Base-by-base conservation (phyloP, 2,329 filamentous ascomycete genomes). In the Sclerotinia spermophila region DNA sequence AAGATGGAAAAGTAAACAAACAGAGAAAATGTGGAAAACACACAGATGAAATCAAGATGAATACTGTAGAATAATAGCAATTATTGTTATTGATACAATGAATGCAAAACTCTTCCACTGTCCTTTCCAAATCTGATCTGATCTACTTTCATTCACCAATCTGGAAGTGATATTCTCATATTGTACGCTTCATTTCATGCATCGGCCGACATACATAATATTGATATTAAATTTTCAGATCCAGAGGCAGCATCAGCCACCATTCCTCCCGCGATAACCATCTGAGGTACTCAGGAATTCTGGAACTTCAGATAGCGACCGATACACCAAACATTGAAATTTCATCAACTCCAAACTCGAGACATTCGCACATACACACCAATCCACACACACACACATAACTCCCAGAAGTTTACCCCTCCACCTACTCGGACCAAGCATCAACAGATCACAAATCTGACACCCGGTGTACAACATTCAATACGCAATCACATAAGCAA, bases 321-420 rank as follows among this genome's bases (percentile, higher is more conserved):
- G 35, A 42, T 44, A 61, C 40, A 45, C 40, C 15, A 62, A 33
- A 53, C 24, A 27, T 27, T 53, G 24, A 6, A 40, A 51, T 40
- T 51, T 65, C 33, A 51, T 51, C 44, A 64, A 64, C 30, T 51
- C 44, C 40, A 62, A 64, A 64, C 30, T 51, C 44, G 59, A 62
- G 15, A 62, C 59, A 62, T 33, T 45, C n/a, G 15, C 53, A 27
- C 48, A 48, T 48, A 19, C 45, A 48, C 45, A n/a, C n/a, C 45
- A 19, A 24, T 24, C 19, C 45, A 24, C 27, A 55, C n/a, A 55
- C 15, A 45, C 40, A 11, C 55, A n/a, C 19, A 62, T 7, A 51
- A n/a, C n/a, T 27, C 48, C 13, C n/a, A 44, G 48, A 5, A 35
- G 3, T 62, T 33, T 51, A 51, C 61, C 61, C 44, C 61, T 64